A percentile compares a stretch with the other conserved stretches of the same genome.
Evolutionary conservation across 768 basidiomycete genomes (phyloP).

Genomic region (Cubamyces lactineus): DNA sequence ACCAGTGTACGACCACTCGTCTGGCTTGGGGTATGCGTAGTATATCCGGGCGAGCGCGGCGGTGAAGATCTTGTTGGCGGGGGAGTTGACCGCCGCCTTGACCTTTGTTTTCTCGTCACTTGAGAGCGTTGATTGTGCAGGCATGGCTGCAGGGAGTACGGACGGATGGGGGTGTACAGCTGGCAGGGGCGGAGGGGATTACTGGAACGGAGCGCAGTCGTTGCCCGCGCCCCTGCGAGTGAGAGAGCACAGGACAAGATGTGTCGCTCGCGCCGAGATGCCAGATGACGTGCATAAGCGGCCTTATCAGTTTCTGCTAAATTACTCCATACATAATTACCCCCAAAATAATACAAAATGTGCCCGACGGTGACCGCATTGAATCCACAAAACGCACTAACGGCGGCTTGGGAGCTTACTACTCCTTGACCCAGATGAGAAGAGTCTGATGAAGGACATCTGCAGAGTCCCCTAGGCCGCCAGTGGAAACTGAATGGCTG

Average conservation of each 20-base stretch:
- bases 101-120: slow-evolving; percentile 79
- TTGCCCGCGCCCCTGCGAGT: slow-evolving; percentile 13
- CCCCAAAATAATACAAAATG: too few species aligned
- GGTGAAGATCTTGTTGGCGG: slow-evolving; percentile 71
- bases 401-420: too few species aligned
- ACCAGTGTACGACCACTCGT: slow-evolving; percentile 85
- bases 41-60: slow-evolving; percentile 91
- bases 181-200: neutral
- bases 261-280: neutral
- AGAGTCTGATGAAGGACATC: too few species aligned
- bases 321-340: neutral
- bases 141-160: slow-evolving; percentile 51
- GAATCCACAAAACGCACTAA: too few species aligned
- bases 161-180: neutral
- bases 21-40: slow-evolving; percentile 78
- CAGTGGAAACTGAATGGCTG: too few species aligned
- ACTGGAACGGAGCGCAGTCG: slow-evolving; percentile 16
- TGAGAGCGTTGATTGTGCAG: slow-evolving; percentile 68
- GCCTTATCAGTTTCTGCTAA: slow-evolving; percentile 10
- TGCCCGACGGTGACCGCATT: too few species aligned
- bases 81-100: slow-evolving; percentile 58
- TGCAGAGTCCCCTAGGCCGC: too few species aligned
- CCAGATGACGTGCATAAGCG: slow-evolving; percentile 12
- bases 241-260: slow-evolving; percentile 17
- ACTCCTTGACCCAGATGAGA: too few species aligned